These are phyloP conservation scores for Ascochyta viciae-villosae DNA, from an alignment of 2,329 filamentous ascomycete genomes.

Conservation along the genomic window DNA sequence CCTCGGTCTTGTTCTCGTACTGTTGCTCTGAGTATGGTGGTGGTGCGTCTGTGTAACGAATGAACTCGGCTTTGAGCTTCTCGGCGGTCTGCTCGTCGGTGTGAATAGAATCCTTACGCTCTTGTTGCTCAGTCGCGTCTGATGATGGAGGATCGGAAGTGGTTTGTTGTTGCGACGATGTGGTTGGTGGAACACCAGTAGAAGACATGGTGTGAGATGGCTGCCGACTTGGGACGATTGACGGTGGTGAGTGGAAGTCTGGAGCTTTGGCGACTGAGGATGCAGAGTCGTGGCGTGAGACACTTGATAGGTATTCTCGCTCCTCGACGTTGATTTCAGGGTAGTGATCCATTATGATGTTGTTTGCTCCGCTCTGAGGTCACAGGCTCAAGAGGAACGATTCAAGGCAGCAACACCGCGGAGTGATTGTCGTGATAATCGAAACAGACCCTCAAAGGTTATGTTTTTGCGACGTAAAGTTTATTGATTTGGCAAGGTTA, in stretches of 20 bases:
- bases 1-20: slow-evolving; percentile 33
- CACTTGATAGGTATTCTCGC: slow-evolving; percentile 22
- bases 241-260: slow-evolving; percentile 11
- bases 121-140: slow-evolving; percentile 3
- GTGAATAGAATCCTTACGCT: slow-evolving; percentile 21
- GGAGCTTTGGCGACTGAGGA: slow-evolving; percentile 22
- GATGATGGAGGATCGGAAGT: slow-evolving; percentile 12
- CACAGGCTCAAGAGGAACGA: slow-evolving; percentile 1
- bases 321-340: slow-evolving; percentile 31
- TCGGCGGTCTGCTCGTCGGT: slow-evolving; percentile 10
- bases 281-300: slow-evolving; percentile 29
- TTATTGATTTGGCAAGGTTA: slow-evolving; percentile 3
- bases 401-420: slow-evolving; percentile 10
- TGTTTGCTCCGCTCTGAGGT: slow-evolving; percentile 14
- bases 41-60: slow-evolving; percentile 30
- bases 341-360: slow-evolving; percentile 33
- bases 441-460: background rate
- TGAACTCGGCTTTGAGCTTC: slow-evolving; percentile 26
- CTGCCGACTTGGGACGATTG: slow-evolving; percentile 13
- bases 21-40: slow-evolving; percentile 31
- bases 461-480: background rate
- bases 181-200: background rate
- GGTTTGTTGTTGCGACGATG: slow-evolving; percentile 1
- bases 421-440: background rate
- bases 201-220: slow-evolving; percentile 13